Percentiles rank a stretch among this genome's conserved stretches.
Evolutionary conservation across 768 basidiomycete genomes (phyloP).

Genomic region (Grammothele lineata): DNA sequence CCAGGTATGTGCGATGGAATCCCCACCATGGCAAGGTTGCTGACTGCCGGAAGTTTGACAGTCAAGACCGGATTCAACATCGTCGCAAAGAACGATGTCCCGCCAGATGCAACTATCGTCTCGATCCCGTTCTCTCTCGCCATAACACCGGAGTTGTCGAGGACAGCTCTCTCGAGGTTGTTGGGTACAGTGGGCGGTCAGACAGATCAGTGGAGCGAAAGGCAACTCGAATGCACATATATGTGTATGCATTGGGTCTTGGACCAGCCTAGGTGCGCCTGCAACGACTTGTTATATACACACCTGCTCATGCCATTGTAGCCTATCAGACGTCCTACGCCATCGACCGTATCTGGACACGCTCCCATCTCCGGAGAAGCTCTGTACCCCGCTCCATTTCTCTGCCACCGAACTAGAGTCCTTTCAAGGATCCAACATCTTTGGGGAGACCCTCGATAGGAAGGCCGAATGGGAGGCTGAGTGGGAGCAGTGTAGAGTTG

Average conservation of each 20-base stretch:
- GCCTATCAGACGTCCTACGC: slow-evolving; percentile 5
- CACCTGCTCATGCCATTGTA: too few relatives aligned
- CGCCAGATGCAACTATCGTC: slow-evolving; percentile 50
- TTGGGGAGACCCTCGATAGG: slow-evolving; percentile 71
- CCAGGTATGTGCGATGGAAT: slow-evolving; percentile 45
- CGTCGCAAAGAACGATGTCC: slow-evolving; percentile 44
- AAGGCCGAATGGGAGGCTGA: slow-evolving; percentile 57
- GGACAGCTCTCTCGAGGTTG: slow-evolving; percentile 38
- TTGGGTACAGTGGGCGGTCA: slow-evolving; percentile 27
- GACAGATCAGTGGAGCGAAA: slow-evolving; percentile 35
- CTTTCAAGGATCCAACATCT: slow-evolving; percentile 77
- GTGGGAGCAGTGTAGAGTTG: slow-evolving; percentile 49
- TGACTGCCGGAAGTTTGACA: too few relatives aligned
- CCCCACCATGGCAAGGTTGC: too few relatives aligned
- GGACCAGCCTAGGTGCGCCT: slow-evolving; percentile 28
- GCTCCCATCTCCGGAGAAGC: slow-evolving; percentile 51
- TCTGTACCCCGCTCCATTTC: slow-evolving; percentile 77
- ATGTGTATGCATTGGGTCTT: slow-evolving; percentile 60
- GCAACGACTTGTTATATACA: too few relatives aligned
- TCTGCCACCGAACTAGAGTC: slow-evolving; percentile 53
- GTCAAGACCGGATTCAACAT: slow-evolving; percentile 42
- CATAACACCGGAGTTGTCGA: slow-evolving; percentile 52
- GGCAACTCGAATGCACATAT: slow-evolving; percentile 68
- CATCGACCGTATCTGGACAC: slow-evolving; percentile 65
- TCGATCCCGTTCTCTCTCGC: slow-evolving; percentile 65